These are phyloP conservation scores for Arabidopsis suecica DNA, from an alignment of 345 rosid genomes.

Conservation along the genomic window DNA sequence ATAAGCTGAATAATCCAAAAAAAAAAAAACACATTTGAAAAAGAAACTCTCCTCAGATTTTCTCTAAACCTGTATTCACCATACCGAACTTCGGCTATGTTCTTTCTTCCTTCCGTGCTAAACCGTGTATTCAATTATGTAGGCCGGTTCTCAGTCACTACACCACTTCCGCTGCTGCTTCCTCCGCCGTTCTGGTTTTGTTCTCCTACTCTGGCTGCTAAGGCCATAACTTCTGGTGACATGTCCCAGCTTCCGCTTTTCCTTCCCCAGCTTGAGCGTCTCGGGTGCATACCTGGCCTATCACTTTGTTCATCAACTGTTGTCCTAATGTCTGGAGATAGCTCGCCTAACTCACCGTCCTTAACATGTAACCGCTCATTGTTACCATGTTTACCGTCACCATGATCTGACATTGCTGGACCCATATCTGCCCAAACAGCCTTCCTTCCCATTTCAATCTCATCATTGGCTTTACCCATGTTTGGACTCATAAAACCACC, in stretches of 20 bases:
- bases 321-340: constrained; percentile 74
- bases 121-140: constrained; percentile 48
- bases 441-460: constrained; percentile 96
- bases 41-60: constrained; percentile 10
- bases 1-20: constrained; percentile 31
- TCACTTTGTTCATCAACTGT: constrained; percentile 69
- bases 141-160: constrained; percentile 59
- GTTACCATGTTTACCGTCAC: constrained; percentile 64
- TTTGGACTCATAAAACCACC: constrained; percentile 96
- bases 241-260: constrained; percentile 79
- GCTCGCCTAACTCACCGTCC: constrained; percentile 77
- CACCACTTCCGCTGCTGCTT: constrained; percentile 57
- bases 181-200: constrained; percentile 71
- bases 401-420: constrained; percentile 58
- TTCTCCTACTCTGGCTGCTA: constrained; percentile 90
- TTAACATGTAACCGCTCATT: constrained; percentile 69
- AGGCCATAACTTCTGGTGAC: constrained; percentile 85
- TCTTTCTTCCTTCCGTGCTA: constrained; percentile 37
- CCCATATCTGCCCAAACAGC: constrained; percentile 91
- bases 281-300: constrained; percentile 71
- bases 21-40: constrained; percentile 21
- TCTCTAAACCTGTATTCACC: constrained; percentile 43
- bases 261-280: constrained; percentile 80
- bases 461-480: constrained; percentile 88
- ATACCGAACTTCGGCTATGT: constrained; percentile 10